Evolutionary conservation across 78 protist species (phyloP).

Genomic region (slime mould (Dictyostelium discoideum)): DNA sequence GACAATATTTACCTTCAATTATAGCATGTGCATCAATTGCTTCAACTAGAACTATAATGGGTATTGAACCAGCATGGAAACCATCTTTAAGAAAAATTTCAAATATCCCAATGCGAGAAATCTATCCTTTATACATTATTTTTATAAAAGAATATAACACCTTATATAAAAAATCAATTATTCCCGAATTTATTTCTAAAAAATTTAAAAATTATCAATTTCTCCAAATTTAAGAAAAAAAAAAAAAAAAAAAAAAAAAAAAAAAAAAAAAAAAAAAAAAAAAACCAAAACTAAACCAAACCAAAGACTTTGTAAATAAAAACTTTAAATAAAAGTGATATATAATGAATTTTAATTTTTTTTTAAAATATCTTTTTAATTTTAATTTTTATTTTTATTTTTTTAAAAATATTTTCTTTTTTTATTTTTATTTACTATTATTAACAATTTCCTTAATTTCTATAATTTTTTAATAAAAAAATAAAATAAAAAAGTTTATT

Average conservation of each 20-base stretch:
- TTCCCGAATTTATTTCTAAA: neutral
- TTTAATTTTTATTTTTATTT: neutral
- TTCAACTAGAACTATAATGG: neutral
- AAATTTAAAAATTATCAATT: neutral
- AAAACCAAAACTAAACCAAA: neutral
- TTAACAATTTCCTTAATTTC: conserved; percentile 19
- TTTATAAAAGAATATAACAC: neutral
- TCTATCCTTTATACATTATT: neutral
- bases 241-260: neutral
- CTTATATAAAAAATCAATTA: neutral
- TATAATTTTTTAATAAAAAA: neutral
- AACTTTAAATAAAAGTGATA: neutral
- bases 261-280: neutral
- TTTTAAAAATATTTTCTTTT: neutral
- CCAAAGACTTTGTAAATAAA: neutral
- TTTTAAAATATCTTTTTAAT: neutral
- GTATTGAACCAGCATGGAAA: conserved; percentile 16
- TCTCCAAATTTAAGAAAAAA: neutral
- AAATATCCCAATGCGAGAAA: neutral
- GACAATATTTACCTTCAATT: neutral
- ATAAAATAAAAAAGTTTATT: neutral
- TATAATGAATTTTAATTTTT: neutral
- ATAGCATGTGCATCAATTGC: conserved; percentile 35
- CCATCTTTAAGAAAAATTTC: neutral
- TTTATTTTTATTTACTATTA: neutral